Percentiles rank a stretch among this genome's conserved stretches.
Conservation (phyloP, 805 yeast species). For the Teunomyces aglyptinius region DNA sequence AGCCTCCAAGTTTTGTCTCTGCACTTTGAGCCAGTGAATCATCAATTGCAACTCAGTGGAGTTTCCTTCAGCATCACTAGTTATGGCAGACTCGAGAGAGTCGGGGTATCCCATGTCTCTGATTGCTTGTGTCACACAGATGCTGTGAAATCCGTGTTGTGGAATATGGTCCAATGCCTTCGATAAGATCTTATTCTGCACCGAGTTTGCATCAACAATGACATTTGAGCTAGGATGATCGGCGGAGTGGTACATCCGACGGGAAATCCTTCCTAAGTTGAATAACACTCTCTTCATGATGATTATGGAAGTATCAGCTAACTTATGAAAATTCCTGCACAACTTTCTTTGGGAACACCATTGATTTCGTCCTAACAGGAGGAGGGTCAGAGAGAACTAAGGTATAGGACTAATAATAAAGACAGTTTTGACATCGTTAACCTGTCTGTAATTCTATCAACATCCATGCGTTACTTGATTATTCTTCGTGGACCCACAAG, state of each 20-base stretch:
- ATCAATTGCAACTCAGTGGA: slow-evolving; percentile 57
- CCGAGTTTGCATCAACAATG: slow-evolving; percentile 27
- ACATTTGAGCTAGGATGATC: slow-evolving; percentile 36
- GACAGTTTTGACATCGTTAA: too few species aligned
- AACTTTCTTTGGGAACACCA: not conserved
- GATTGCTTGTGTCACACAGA: slow-evolving; percentile 49
- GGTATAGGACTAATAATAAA: too few species aligned
- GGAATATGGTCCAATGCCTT: slow-evolving; percentile 47
- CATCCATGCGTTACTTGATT: not conserved
- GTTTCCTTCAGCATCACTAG: slow-evolving; percentile 37
- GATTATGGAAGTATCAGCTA: slow-evolving; percentile 1
- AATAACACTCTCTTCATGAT: slow-evolving; percentile 1
- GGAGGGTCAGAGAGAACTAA: too few species aligned
- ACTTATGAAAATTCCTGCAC: slow-evolving; percentile 4
- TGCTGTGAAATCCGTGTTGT: slow-evolving; percentile 47
- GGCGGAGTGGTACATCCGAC: slow-evolving; percentile 31
- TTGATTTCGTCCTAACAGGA: too few species aligned
- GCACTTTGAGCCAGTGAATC: slow-evolving; percentile 47
- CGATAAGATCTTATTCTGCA: slow-evolving; percentile 42
- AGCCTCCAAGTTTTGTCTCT: slow-evolving; percentile 35
- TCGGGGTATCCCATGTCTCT: slow-evolving; percentile 52
- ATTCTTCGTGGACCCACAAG: not conserved
- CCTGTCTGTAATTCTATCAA: not conserved
- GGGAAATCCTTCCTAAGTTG: slow-evolving; percentile 1
- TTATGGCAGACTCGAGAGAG: slow-evolving; percentile 42